phyloP scores from a whole-genome alignment of 306 rosid genomes.

The Prunus kanzakura region DNA sequence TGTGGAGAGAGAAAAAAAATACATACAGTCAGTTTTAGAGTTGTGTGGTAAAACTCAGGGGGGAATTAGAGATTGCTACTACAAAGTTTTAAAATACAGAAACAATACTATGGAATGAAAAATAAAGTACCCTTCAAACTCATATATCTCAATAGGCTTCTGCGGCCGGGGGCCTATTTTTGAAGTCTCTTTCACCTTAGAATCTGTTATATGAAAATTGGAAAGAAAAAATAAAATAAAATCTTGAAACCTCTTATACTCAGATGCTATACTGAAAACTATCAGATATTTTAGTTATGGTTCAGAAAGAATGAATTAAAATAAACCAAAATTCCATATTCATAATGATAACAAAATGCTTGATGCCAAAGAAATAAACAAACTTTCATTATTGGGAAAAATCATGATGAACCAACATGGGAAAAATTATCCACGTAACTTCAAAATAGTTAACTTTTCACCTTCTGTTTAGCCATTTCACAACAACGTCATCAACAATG shows the following conservation, averaged over 20 bases:
- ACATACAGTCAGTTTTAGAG: conserved; percentile 33
- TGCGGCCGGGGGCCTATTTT: conserved; percentile 84
- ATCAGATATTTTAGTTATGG: neutral
- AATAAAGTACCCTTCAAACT: conserved; percentile 75
- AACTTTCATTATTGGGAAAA: neutral
- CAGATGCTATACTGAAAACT: neutral
- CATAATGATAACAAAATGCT: neutral
- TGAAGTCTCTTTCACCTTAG: conserved; percentile 75
- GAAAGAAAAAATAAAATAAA: neutral
- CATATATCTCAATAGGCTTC: conserved; percentile 92
- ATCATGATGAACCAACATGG: neutral
- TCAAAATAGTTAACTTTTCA: neutral
- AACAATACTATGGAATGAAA: neutral
- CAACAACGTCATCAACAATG: conserved; percentile 8
- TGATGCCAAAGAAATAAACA: neutral
- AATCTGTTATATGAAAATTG: conserved; percentile 43
- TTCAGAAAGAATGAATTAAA: neutral
- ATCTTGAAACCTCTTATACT: neutral
- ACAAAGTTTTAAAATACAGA: conserved; percentile 8
- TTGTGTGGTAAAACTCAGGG: neutral
- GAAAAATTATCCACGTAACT: neutral
- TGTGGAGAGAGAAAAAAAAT: conserved; percentile 3
- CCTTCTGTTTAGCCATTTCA: conserved; percentile 8
- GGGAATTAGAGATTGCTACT: neutral
- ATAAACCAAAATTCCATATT: neutral